Base-by-base conservation (phyloP, 768 basidiomycete species). In the Plicaturopsis crispa region DNA sequence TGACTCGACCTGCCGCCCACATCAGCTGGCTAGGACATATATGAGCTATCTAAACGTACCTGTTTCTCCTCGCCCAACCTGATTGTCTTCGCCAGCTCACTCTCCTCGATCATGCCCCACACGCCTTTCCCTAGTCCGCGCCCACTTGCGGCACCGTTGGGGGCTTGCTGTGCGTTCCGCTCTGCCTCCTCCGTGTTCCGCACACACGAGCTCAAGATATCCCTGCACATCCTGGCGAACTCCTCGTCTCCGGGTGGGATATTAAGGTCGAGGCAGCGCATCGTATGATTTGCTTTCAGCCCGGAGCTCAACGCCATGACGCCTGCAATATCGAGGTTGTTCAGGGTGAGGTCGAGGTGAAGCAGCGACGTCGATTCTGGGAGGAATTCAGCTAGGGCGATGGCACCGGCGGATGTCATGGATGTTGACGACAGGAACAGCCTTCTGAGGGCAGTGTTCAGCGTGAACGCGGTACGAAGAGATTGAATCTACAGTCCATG, bases 321-420 rank as follows among this genome's bases (percentile, higher is more conserved):
- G 13, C 89, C 93, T 0, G 93, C 92, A 24, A 91, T 69, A 52
- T 91, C 91, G 22, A 98, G 63, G 5, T 68, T 59, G 55, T 94
- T 94, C 48, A 72, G 64, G 0, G 91, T 96, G 20, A 96, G 62
- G 59, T 97, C 96, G 38, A 99, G 78, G 57, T 98, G 93, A 0
- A 97, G 69, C 4, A 99, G 69, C 0, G 84, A 84, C 13, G 70
- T 73, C 0, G 87, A 82, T 56, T 98, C 93, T 0, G 93, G 92
- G 1, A 98, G 75, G 65, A 96, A 98, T 57, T 98, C 94, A 2
- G 94, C 96, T 2, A 98, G 73, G 0, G 90, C 84, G 45, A 98
- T 98, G 1, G 94, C 93, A 2, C 91, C 92, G 0, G 80, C 66
- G 1, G 87, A 84, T 0, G 76, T 75, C 52, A 98, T 73, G 4